Conservation (phyloP, 148 eudicot species). For the Linanthus parryae region DNA sequence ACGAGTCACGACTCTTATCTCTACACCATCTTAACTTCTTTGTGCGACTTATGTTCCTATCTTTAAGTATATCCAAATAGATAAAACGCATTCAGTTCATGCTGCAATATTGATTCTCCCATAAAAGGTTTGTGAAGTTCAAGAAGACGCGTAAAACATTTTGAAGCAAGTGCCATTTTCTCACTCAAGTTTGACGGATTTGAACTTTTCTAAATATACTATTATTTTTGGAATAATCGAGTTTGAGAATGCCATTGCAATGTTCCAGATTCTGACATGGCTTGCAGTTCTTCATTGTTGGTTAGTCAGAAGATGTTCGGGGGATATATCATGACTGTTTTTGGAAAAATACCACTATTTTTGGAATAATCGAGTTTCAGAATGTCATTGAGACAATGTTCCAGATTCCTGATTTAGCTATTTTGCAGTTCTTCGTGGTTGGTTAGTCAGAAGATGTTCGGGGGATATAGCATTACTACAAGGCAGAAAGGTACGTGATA, state of each 20-base stretch:
- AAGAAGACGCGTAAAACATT: too few species aligned
- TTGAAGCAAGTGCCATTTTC: too few species aligned
- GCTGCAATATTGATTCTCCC: too few species aligned
- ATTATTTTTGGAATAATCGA: constrained; percentile 1
- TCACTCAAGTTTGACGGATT: too few species aligned
- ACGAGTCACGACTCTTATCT: too few species aligned
- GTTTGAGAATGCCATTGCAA: neutral
- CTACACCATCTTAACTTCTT: too few species aligned
- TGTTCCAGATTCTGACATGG: neutral
- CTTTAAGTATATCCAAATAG: too few species aligned
- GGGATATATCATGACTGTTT: constrained; percentile 70
- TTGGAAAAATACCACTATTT: too few species aligned
- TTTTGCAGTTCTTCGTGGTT: constrained; percentile 76
- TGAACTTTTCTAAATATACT: too few species aligned
- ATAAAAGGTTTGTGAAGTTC: too few species aligned
- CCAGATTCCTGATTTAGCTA: neutral
- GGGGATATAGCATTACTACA: constrained; percentile 75
- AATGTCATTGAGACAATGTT: neutral
- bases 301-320: constrained; percentile 89
- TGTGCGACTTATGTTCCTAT: too few species aligned
- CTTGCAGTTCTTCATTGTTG: constrained; percentile 16
- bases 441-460: constrained; percentile 89
- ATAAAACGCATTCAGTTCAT: too few species aligned
- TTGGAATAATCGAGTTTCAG: neutral
- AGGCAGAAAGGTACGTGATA: constrained; percentile 40